Conservation (phyloP, 352 stramenopile genomes). For the Phytopythium boreale region DNA sequence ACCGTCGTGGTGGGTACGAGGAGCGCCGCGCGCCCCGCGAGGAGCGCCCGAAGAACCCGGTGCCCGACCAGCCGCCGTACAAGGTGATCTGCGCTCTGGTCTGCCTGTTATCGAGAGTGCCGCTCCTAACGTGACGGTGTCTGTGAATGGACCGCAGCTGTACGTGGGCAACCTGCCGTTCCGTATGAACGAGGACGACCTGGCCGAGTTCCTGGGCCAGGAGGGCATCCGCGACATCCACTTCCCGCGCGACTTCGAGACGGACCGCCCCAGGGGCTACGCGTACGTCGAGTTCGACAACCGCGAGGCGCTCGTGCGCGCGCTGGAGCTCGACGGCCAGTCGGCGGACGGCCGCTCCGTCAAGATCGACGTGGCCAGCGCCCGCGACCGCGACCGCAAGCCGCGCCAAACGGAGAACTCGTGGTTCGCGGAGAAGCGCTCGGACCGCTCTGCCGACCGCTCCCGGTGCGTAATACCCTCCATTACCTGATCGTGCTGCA, state of each 20-base stretch:
- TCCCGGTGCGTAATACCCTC: constrained; percentile 25
- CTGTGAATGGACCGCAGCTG: constrained; percentile 24
- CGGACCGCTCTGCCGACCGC: constrained; percentile 21
- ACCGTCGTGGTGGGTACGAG: constrained; percentile 15
- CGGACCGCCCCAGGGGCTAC: constrained; percentile 76
- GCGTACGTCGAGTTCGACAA: constrained; percentile 83
- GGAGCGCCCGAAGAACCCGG: constrained; percentile 66
- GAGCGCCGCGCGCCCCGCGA: constrained; percentile 14
- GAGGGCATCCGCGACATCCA: constrained; percentile 67
- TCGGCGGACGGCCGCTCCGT: constrained; percentile 38
- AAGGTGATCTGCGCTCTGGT: constrained; percentile 36
- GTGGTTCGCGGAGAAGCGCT: constrained; percentile 58
- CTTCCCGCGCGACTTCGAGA: constrained; percentile 58
- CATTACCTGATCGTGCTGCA: background rate
- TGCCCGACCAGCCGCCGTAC: constrained; percentile 74
- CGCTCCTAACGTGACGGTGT: background rate
- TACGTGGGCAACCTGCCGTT: constrained; percentile 85
- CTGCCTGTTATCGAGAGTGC: background rate
- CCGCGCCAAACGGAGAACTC: constrained; percentile 34
- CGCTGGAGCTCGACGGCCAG: constrained; percentile 57
- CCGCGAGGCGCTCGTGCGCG: constrained; percentile 60
- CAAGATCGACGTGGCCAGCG: constrained; percentile 66
- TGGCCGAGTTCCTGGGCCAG: constrained; percentile 63
- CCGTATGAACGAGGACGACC: constrained; percentile 57
- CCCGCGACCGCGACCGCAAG: constrained; percentile 42